phyloP scores from a whole-genome alignment of 768 basidiomycete species.

The Russula abietina region DNA sequence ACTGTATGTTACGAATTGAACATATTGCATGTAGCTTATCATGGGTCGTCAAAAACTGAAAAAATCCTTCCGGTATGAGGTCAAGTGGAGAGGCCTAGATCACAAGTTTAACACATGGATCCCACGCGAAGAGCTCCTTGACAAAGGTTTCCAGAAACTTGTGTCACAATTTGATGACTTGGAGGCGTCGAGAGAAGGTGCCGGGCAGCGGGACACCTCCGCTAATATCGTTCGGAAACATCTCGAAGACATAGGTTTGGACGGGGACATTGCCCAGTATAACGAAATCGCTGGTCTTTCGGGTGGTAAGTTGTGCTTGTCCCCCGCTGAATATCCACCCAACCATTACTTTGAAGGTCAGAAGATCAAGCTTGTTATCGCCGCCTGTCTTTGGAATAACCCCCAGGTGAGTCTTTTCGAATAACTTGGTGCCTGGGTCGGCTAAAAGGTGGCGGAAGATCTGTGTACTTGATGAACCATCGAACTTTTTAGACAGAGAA shows the following conservation, averaged over 20 bases:
- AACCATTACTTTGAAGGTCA: constrained; percentile 49
- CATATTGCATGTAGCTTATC: constrained; percentile 47
- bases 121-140: constrained; percentile 76
- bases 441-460: constrained; percentile 37
- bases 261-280: constrained; percentile 97
- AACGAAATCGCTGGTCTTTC: constrained; percentile 93
- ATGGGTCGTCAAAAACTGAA: constrained; percentile 97
- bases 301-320: constrained; percentile 52
- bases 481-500: constrained; percentile 96
- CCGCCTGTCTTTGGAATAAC: constrained; percentile 94
- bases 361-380: constrained; percentile 95
- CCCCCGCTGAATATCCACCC: neutral
- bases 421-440: constrained; percentile 10
- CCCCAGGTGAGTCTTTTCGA: constrained; percentile 55
- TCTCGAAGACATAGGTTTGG: constrained; percentile 90
- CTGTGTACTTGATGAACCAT: constrained; percentile 82
- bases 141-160: constrained; percentile 83
- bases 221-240: constrained; percentile 81
- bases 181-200: constrained; percentile 92
- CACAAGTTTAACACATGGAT: constrained; percentile 91
- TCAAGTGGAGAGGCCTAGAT: constrained; percentile 79
- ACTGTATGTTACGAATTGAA: constrained; percentile 14
- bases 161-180: constrained; percentile 95
- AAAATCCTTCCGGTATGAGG: constrained; percentile 90
- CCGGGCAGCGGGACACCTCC: constrained; percentile 83